Evolutionary conservation across 2,329 filamentous ascomycete genomes (phyloP).

Genomic region (Dendryphion nanum): DNA sequence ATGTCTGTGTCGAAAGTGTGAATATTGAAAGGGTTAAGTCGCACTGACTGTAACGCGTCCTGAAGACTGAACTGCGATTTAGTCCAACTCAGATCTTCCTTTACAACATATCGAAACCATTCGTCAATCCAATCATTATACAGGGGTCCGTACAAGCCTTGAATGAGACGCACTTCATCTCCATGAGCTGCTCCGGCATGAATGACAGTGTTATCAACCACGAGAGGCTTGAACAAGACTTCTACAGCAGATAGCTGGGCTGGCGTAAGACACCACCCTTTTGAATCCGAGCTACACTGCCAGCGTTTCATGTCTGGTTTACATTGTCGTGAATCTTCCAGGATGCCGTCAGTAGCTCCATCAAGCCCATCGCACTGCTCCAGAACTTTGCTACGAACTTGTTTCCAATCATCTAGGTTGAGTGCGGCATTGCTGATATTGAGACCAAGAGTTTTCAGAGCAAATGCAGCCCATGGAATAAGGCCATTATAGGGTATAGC

Average conservation of each 20-base stretch:
- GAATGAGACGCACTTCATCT: conserved; percentile 3
- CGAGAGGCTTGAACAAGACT: conserved; percentile 1
- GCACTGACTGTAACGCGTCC: conserved; percentile 28
- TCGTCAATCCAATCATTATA: conserved; percentile 25
- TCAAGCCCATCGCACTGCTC: conserved; percentile 15
- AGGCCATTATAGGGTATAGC: conserved; percentile 5
- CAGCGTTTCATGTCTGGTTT: conserved; percentile 12
- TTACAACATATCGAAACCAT: conserved; percentile 46
- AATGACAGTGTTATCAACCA: conserved; percentile 6
- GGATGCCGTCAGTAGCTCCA: conserved; percentile 27
- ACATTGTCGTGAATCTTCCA: conserved; percentile 13
- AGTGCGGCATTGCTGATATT: conserved; percentile 7
- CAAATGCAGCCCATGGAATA: background rate
- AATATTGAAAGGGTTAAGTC: conserved; percentile 13
- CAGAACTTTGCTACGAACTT: conserved; percentile 7
- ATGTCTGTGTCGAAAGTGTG: conserved; percentile 13
- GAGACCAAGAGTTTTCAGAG: background rate
- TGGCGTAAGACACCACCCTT: conserved; percentile 24
- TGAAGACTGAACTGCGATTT: conserved; percentile 30
- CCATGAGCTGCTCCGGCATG: conserved; percentile 5
- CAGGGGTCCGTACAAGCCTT: conserved; percentile 20
- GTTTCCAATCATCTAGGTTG: conserved; percentile 1
- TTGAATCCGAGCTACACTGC: conserved; percentile 6
- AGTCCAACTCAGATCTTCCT: conserved; percentile 40
- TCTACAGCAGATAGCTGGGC: conserved; percentile 28